Evolutionary conservation across 768 basidiomycete genomes (phyloP).

Genomic region (Sporobolomyces phaffii): DNA sequence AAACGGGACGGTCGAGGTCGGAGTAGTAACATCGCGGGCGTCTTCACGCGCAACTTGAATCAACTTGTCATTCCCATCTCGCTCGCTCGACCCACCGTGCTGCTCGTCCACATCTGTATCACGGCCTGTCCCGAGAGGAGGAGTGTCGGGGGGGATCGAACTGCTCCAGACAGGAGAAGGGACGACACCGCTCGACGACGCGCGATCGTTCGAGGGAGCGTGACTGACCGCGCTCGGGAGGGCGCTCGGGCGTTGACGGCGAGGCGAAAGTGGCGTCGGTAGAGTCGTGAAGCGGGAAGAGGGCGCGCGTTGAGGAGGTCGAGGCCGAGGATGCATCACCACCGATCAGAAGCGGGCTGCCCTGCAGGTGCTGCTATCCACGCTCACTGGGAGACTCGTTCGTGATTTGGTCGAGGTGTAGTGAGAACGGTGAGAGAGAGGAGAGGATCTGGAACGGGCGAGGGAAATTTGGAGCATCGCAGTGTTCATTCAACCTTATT

Average conservation of each 20-base stretch:
- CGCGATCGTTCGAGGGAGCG: neutral
- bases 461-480: neutral
- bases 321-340: too few species aligned
- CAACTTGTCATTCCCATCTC: neutral
- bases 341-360: too few species aligned
- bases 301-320: constrained; percentile 1
- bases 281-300: constrained; percentile 1
- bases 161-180: neutral
- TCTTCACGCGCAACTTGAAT: neutral
- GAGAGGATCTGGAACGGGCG: too few species aligned
- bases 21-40: neutral
- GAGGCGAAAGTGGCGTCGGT: constrained; percentile 13
- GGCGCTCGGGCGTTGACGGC: neutral
- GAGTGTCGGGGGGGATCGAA: constrained; percentile 6
- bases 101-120: neutral
- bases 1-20: neutral
- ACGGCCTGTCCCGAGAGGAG: neutral
- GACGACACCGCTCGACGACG: neutral
- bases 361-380: too few species aligned
- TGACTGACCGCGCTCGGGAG: neutral
- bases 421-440: too few species aligned
- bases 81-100: neutral
- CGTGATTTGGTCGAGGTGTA: too few species aligned
- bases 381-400: too few species aligned
- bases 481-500: too few species aligned